These are phyloP conservation scores for Yarrowia keelungensis DNA, from an alignment of 805 yeast genomes.

Conservation along the genomic window DNA sequence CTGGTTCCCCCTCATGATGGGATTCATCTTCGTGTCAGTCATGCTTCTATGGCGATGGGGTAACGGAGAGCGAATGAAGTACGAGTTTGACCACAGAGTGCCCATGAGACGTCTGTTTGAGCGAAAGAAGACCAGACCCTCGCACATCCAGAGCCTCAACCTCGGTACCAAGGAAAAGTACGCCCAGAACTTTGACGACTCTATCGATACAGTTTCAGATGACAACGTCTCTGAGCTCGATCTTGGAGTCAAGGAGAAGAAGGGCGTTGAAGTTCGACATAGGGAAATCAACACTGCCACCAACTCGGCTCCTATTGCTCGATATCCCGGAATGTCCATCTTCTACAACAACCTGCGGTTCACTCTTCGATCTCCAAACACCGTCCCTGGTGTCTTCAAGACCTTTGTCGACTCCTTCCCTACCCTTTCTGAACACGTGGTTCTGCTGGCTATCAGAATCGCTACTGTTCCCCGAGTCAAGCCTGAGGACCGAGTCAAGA, in stretches of 20 bases:
- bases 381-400: conserved; percentile 56
- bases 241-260: conserved; percentile 24
- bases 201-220: conserved; percentile 20
- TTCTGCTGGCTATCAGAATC: conserved; percentile 56
- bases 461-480: conserved; percentile 55
- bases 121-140: conserved; percentile 16
- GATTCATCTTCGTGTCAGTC: conserved; percentile 27
- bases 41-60: conserved; percentile 37
- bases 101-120: conserved; percentile 23
- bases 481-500: conserved; percentile 52
- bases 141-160: conserved; percentile 15
- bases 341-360: conserved; percentile 52
- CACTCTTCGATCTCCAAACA: conserved; percentile 54
- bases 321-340: conserved; percentile 52
- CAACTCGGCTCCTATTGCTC: conserved; percentile 31
- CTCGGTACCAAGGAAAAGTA: conserved; percentile 15
- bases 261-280: conserved; percentile 14
- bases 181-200: conserved; percentile 28
- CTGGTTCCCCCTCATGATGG: conserved; percentile 59
- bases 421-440: conserved; percentile 55
- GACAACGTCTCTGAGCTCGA: conserved; percentile 14
- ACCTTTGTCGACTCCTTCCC: conserved; percentile 52
- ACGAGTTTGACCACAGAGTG: conserved; percentile 35
- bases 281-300: conserved; percentile 37
- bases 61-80: conserved; percentile 18